Evolutionary conservation across 2,329 filamentous ascomycete genomes (phyloP).

Genomic region (Akanthomyces lecanii): DNA sequence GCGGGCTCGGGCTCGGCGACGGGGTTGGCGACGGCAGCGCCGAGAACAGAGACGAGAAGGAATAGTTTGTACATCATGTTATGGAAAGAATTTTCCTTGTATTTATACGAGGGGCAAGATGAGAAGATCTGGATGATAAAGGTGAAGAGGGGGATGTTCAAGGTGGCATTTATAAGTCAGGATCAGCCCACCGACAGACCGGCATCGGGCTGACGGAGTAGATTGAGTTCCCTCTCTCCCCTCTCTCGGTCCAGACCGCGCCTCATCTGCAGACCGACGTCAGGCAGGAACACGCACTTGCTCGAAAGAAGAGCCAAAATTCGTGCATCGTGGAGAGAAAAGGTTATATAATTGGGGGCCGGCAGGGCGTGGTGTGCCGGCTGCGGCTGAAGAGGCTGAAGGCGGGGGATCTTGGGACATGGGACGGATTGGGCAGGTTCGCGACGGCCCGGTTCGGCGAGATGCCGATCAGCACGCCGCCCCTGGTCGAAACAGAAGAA

Average conservation of each 20-base stretch:
- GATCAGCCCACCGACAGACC: background rate
- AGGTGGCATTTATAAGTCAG: no score
- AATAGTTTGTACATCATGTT: background rate
- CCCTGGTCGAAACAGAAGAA: no score
- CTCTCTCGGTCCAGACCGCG: background rate
- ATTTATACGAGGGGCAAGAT: background rate
- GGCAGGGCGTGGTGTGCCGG: background rate
- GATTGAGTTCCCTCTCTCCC: no score
- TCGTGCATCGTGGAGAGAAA: background rate
- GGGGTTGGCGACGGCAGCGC: background rate
- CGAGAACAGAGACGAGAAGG: background rate
- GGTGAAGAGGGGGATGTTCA: no score
- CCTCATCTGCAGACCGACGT: background rate
- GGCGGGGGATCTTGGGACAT: background rate
- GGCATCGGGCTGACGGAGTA: background rate
- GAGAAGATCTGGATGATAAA: no score
- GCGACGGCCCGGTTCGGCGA: conserved; percentile 3
- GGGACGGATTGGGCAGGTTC: background rate
- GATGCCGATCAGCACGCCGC: background rate
- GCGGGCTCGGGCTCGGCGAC: background rate
- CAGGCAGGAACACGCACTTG: background rate
- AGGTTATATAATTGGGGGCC: background rate
- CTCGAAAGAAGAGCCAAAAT: background rate
- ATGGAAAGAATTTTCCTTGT: background rate
- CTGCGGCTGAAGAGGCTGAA: background rate